Evolutionary conservation across 164 flowering plant species (phyloP).

Genomic region (Malania oleifera): DNA sequence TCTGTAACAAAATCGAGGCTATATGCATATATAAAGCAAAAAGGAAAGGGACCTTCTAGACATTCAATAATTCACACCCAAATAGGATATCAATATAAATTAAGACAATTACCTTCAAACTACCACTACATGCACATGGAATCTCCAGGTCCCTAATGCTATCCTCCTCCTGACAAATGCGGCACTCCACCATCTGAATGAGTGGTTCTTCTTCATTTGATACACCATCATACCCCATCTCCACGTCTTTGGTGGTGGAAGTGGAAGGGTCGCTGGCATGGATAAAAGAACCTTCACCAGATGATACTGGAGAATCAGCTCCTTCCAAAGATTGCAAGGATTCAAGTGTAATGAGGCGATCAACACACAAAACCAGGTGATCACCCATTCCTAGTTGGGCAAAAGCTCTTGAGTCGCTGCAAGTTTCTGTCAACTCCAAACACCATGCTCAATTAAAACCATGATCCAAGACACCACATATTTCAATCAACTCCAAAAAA

Average conservation of each 20-base stretch:
- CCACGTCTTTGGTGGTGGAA: constrained; percentile 17
- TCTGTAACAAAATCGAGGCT: too few species aligned
- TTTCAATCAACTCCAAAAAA: neutral
- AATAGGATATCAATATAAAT: neutral
- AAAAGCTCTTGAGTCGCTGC: constrained; percentile 5
- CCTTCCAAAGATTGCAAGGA: constrained; percentile 29
- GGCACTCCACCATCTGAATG: constrained; percentile 51
- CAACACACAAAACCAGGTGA: constrained; percentile 50
- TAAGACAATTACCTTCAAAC: constrained; percentile 48
- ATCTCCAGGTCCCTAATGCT: constrained; percentile 39
- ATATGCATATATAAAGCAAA: too few species aligned
- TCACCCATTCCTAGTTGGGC: constrained; percentile 40
- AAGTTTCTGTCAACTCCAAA: neutral
- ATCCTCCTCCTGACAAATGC: constrained; percentile 82
- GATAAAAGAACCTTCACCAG: constrained; percentile 27
- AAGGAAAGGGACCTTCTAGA: neutral
- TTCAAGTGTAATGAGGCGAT: constrained; percentile 38
- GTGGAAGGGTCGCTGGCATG: constrained; percentile 15
- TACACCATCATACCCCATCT: constrained; percentile 14
- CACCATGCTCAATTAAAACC: neutral
- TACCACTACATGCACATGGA: constrained; percentile 75
- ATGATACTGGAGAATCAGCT: constrained; percentile 23
- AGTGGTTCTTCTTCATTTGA: constrained; percentile 46
- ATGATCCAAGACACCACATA: neutral
- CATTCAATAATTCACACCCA: too few species aligned